These are phyloP conservation scores for Hyphodiscus hymeniophilus DNA, from an alignment of 495 filamentous ascomycete species.

Conservation along the genomic window DNA sequence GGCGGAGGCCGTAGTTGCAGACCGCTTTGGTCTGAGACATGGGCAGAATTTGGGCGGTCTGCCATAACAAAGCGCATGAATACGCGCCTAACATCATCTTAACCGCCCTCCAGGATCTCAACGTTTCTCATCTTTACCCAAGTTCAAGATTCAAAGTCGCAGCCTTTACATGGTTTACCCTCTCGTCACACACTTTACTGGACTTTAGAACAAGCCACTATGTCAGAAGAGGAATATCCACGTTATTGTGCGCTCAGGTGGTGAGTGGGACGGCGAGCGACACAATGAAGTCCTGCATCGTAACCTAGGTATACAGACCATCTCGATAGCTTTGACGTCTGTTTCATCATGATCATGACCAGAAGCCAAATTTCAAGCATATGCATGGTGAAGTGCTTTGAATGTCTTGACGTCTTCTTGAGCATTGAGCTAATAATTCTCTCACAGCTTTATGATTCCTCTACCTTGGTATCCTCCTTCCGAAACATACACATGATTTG, in stretches of 20 bases:
- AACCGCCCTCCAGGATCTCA: too few relatives aligned
- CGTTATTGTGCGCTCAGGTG: conserved; percentile 87
- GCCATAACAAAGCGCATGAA: too few relatives aligned
- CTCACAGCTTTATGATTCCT: conserved; percentile 43
- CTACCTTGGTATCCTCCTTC: conserved; percentile 80
- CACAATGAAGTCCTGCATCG: conserved; percentile 93
- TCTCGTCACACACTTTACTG: too few relatives aligned
- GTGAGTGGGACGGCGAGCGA: conserved; percentile 67
- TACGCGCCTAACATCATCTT: too few relatives aligned
- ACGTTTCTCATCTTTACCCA: too few relatives aligned
- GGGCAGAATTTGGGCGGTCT: too few relatives aligned
- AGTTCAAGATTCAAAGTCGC: too few relatives aligned
- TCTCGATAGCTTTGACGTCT: conserved; percentile 85
- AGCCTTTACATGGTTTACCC: too few relatives aligned
- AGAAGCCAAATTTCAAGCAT: conserved; percentile 93
- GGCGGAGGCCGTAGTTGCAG: too few relatives aligned
- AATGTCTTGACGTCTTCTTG: conserved; percentile 38
- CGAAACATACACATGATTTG: conserved; percentile 99
- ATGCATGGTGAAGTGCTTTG: conserved; percentile 60
- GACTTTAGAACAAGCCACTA: too few relatives aligned
- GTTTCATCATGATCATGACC: conserved; percentile 93
- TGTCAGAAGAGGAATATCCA: conserved; percentile 54
- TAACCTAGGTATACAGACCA: conserved; percentile 58
- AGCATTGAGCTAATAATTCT: conserved; percentile 7
- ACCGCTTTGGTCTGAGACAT: too few relatives aligned